Percentiles rank a stretch among this genome's conserved stretches.
phyloP scores from a whole-genome alignment of 1,139 yeast species.

The Saccharomyces pastorianus region DNA sequence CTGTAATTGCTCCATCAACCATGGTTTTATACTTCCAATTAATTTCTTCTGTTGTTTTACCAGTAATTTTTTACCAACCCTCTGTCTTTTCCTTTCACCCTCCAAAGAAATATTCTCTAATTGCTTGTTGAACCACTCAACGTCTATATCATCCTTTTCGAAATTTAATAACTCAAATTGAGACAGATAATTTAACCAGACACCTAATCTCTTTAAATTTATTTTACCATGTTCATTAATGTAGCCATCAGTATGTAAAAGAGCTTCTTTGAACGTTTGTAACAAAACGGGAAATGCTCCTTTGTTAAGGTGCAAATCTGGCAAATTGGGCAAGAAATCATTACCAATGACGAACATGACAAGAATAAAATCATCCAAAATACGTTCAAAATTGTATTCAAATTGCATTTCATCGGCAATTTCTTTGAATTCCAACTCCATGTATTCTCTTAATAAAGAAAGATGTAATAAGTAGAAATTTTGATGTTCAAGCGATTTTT shows the following conservation, averaged over 20 bases:
- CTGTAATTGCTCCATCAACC: constrained; percentile 48
- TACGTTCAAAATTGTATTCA: constrained; percentile 77
- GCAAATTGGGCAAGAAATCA: constrained; percentile 96
- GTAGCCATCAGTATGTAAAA: constrained; percentile 72
- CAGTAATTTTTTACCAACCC: constrained; percentile 57
- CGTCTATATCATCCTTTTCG: constrained; percentile 69
- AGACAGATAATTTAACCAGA: constrained; percentile 65
- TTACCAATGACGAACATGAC: constrained; percentile 94
- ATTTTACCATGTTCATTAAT: constrained; percentile 77
- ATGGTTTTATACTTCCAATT: constrained; percentile 51
- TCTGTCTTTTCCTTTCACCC: constrained; percentile 61
- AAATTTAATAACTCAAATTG: constrained; percentile 75
- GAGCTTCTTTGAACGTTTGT: constrained; percentile 76
- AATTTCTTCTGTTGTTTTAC: constrained; percentile 64
- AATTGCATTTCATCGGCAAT: constrained; percentile 55
- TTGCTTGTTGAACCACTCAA: constrained; percentile 85
- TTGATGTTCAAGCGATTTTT: constrained; percentile 65
- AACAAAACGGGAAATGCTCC: constrained; percentile 91
- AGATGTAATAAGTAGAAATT: constrained; percentile 77
- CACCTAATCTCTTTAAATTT: constrained; percentile 58
- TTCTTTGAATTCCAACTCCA: constrained; percentile 76
- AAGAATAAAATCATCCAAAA: constrained; percentile 86
- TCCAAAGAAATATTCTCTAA: constrained; percentile 69
- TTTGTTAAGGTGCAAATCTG: constrained; percentile 84
- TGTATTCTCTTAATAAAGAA: constrained; percentile 80